Evolutionary conservation across 2,329 filamentous ascomycete genomes (phyloP), one percentile per base, ranked within the genome.

Genomic region (Corynespora cassiicola): DNA sequence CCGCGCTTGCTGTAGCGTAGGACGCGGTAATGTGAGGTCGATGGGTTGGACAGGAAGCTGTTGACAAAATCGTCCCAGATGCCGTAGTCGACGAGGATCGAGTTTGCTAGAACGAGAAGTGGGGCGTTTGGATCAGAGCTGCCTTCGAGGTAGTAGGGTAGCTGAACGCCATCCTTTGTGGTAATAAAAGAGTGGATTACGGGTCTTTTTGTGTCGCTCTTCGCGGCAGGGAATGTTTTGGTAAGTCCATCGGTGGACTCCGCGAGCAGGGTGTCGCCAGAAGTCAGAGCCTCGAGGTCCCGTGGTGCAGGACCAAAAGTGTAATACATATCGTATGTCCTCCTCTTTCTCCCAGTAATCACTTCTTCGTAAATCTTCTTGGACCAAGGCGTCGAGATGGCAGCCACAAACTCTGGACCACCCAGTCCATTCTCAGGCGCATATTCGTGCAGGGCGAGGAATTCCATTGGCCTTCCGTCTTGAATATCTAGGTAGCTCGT

Each of bases 21-120:
- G 49, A 95, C 78, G 34, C 87, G 84, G 64, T 89, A 85, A 3
- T 82, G 80, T 16, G 84, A 80, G 23, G 79, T 58, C 0, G 70
- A 64, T n/a, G n/a, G n/a, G 33, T 78, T 77, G 9, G 66, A 54
- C 26, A 76, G 64, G 50, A 94, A 77, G n/a, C 80, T 70, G 1
- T 73, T 70, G 1, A 94, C 71, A 42, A 95, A 81, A 2, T 76
- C 75, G 54, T 94, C 86, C 90, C 90, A 95, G 79, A 95, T 94
- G 63, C 80, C 76, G 49, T 86, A 78, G 31, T 85, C 83, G 2
- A 88, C 88, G 6, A 95, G 79, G 32, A 95, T 84, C 1, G 86
- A 91, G 74, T 95, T 95, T 68, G 78, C 79, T 52, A 91, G 86
- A 14, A 89, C 83, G 8, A 95, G 75, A 0, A 86, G 79, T 0